Conservation (phyloP, 1,284 basidiomycete genomes). For the Malassezia globosa region DNA sequence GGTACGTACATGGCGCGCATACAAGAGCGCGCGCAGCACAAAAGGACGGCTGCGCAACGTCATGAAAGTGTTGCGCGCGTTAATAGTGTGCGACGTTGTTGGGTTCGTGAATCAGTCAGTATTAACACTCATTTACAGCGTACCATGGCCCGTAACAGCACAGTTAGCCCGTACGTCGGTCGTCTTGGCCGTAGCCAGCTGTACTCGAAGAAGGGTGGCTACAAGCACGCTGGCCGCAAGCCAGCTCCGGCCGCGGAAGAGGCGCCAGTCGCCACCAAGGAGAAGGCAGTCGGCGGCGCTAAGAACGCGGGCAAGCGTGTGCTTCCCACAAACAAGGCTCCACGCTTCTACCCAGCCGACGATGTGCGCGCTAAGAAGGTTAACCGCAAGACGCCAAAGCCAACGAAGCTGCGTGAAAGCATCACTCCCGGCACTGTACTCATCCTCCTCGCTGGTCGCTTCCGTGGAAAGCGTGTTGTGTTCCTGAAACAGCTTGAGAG, state of each 20-base stretch:
- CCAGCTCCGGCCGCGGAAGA: conserved; percentile 56
- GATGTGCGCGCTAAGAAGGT: conserved; percentile 80
- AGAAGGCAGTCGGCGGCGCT: conserved; percentile 74
- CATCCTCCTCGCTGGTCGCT: conserved; percentile 93
- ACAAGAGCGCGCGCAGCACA: neutral
- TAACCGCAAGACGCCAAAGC: conserved; percentile 68
- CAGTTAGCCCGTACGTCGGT: conserved; percentile 70
- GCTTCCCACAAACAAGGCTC: conserved; percentile 71
- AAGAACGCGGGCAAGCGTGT: conserved; percentile 84
- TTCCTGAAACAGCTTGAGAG: conserved; percentile 93
- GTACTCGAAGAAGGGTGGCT: conserved; percentile 65
- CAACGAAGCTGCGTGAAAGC: conserved; percentile 64
- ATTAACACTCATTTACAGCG: conserved; percentile 14
- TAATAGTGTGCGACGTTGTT: no score
- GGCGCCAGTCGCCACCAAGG: conserved; percentile 54
- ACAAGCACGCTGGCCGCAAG: conserved; percentile 62
- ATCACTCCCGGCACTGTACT: conserved; percentile 92
- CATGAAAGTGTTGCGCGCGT: no score
- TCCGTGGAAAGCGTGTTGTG: conserved; percentile 95
- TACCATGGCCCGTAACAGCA: conserved; percentile 80
- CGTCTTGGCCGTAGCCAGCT: conserved; percentile 54
- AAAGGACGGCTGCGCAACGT: neutral
- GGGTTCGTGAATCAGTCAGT: no score
- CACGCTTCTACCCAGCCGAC: conserved; percentile 94
- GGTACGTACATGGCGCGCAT: conserved; percentile 8